Evolutionary conservation across 257 asterid species (phyloP).

Genomic region (Solanum corneliomulleri): DNA sequence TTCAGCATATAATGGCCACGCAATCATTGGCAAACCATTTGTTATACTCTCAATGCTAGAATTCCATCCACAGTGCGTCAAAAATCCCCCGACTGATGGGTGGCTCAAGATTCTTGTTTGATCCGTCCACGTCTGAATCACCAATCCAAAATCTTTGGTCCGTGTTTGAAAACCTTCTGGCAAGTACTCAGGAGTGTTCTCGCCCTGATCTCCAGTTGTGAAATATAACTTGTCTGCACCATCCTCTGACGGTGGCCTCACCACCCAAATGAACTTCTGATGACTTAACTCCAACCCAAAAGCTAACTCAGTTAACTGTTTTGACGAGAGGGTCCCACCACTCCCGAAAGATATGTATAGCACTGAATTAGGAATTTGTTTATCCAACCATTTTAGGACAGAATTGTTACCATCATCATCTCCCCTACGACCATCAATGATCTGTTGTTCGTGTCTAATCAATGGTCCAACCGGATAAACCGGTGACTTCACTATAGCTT

Average conservation of each 20-base stretch:
- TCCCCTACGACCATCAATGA: not conserved
- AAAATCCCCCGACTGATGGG: constrained; percentile 7
- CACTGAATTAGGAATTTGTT: constrained; percentile 8
- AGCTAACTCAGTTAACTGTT: constrained; percentile 4
- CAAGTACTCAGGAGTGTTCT: not conserved
- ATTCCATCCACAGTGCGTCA: constrained; percentile 22
- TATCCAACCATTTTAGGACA: constrained; percentile 6
- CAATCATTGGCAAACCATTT: constrained; percentile 12
- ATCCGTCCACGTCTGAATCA: not conserved
- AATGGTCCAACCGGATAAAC: constrained; percentile 59
- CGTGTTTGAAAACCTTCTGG: constrained; percentile 6
- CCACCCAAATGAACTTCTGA: constrained; percentile 10
- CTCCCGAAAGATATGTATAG: constrained; percentile 6
- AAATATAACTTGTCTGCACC: not conserved
- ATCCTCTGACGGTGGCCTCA: not conserved
- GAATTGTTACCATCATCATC: not conserved
- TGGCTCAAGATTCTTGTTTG: constrained; percentile 6
- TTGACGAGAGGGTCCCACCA: not conserved
- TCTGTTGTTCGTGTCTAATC: constrained; percentile 17
- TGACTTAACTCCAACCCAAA: constrained; percentile 7
- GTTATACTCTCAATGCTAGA: constrained; percentile 5
- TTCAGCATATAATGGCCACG: constrained; percentile 12
- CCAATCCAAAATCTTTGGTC: not conserved
- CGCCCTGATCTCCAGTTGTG: not conserved
- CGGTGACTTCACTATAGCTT: constrained; percentile 16